phyloP scores from a whole-genome alignment of 768 basidiomycete genomes.

The Phlegmacium glaucopus region DNA sequence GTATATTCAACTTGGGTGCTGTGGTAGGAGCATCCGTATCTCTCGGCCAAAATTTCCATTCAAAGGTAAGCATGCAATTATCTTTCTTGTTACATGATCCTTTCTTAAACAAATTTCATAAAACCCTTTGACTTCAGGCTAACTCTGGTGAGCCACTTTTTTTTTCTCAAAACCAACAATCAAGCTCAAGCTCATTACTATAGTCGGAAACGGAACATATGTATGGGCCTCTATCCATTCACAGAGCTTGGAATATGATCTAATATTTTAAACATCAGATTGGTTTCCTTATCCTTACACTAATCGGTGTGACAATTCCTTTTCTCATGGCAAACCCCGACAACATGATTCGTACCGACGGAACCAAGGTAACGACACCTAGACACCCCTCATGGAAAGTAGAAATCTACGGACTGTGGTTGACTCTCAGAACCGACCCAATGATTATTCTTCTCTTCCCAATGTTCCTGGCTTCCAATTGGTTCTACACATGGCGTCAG shows the following conservation, averaged over 20 bases:
- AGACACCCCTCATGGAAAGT: conserved; percentile 76
- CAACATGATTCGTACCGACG: conserved; percentile 73
- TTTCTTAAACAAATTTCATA: conserved; percentile 11
- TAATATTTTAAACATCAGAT: conserved; percentile 42
- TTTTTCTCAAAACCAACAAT: neutral
- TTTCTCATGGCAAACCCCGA: conserved; percentile 68
- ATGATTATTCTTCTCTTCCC: conserved; percentile 75
- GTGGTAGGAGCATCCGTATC: conserved; percentile 78
- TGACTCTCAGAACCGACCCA: conserved; percentile 68
- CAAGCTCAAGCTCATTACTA: neutral
- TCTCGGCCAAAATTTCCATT: conserved; percentile 66
- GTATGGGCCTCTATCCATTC: conserved; percentile 35
- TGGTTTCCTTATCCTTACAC: conserved; percentile 68
- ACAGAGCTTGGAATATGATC: neutral
- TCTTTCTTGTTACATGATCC: neutral
- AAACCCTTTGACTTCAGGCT: conserved; percentile 24
- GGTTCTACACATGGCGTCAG: conserved; percentile 86
- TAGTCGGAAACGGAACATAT: conserved; percentile 74
- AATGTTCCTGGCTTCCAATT: conserved; percentile 83
- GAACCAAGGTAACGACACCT: conserved; percentile 58
- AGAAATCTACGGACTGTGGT: conserved; percentile 67
- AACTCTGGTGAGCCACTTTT: conserved; percentile 33
- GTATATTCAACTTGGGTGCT: conserved; percentile 78
- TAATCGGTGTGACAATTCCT: conserved; percentile 65
- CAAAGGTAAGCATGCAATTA: conserved; percentile 38